Conservation (phyloP, 2,329 filamentous ascomycete species). For the Neopestalotiopsis sp. region DNA sequence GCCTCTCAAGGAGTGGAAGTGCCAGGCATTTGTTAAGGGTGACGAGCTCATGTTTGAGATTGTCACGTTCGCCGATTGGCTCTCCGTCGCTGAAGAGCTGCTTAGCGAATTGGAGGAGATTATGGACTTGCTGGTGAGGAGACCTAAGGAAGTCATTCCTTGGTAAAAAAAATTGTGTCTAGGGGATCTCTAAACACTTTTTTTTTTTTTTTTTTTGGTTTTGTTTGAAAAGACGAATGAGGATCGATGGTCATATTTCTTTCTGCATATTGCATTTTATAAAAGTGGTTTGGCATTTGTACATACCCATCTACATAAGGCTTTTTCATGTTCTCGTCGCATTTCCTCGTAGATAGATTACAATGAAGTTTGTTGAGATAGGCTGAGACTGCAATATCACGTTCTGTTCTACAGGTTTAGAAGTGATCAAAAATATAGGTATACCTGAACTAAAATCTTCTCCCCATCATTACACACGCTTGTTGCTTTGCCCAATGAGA, state of each 20-base stretch:
- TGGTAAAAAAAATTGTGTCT: neutral
- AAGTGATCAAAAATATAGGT: too few relatives aligned
- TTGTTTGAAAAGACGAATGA: neutral
- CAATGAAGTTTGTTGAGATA: neutral
- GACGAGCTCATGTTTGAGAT: constrained; percentile 61
- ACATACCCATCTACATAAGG: neutral
- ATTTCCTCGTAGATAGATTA: neutral
- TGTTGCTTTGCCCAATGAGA: too few relatives aligned
- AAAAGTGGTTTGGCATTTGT: constrained; percentile 26
- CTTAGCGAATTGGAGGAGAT: constrained; percentile 53
- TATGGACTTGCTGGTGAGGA: constrained; percentile 44
- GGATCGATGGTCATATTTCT: neutral
- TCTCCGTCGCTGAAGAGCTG: constrained; percentile 52
- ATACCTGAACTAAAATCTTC: too few relatives aligned
- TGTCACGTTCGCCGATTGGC: constrained; percentile 64
- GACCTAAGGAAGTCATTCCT: constrained; percentile 32
- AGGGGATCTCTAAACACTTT: neutral
- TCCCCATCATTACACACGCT: too few relatives aligned
- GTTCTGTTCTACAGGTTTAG: too few relatives aligned
- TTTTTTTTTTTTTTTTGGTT: too few relatives aligned
- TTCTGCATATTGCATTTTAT: neutral
- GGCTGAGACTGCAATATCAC: neutral
- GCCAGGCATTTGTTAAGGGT: constrained; percentile 62
- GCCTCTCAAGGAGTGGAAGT: constrained; percentile 61
- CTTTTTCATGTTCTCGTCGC: neutral